A percentile compares a stretch with the other conserved stretches of the same genome.
Evolutionary conservation across 441 rosid species (phyloP).

Genomic region (Melastoma candidum): DNA sequence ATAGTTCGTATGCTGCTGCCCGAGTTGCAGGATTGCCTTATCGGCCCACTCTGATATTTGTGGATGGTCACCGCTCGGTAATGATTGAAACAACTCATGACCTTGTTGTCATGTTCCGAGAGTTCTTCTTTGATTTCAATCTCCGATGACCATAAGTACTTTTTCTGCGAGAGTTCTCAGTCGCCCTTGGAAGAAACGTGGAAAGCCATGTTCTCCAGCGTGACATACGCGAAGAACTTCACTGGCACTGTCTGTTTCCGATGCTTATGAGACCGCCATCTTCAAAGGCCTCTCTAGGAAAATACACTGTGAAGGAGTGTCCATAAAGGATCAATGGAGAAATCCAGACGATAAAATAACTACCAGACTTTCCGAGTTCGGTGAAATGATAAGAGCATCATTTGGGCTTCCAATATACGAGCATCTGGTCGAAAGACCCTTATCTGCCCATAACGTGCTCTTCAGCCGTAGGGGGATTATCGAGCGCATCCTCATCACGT

Average conservation of each 20-base stretch:
- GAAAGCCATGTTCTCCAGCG: conserved; percentile 15
- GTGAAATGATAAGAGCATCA: conserved; percentile 15
- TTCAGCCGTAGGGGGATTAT: conserved; percentile 16
- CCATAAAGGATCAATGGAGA: conserved; percentile 10
- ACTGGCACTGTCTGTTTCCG: conserved; percentile 15
- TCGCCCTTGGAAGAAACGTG: conserved; percentile 13
- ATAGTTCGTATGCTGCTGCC: conserved; percentile 75
- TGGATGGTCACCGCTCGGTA: conserved; percentile 85
- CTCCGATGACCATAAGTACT: too few relatives aligned
- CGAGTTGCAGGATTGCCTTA: conserved; percentile 77
- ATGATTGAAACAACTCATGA: too few relatives aligned
- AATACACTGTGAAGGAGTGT: conserved; percentile 11
- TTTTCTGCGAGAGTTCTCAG: too few relatives aligned
- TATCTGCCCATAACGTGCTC: conserved; percentile 9
- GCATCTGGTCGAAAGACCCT: conserved; percentile 9
- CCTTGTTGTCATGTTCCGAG: too few relatives aligned
- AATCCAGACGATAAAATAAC: conserved; percentile 13
- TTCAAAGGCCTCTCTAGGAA: conserved; percentile 12
- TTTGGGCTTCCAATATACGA: conserved; percentile 9
- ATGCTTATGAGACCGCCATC: conserved; percentile 18
- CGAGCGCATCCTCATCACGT: conserved; percentile 18
- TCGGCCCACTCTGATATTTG: conserved; percentile 74
- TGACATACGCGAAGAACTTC: conserved; percentile 14
- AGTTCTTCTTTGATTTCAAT: too few relatives aligned
- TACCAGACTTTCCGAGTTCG: conserved; percentile 17